Conservation (phyloP, 1,284 basidiomycete species). For the Ustilago bromivora region DNA sequence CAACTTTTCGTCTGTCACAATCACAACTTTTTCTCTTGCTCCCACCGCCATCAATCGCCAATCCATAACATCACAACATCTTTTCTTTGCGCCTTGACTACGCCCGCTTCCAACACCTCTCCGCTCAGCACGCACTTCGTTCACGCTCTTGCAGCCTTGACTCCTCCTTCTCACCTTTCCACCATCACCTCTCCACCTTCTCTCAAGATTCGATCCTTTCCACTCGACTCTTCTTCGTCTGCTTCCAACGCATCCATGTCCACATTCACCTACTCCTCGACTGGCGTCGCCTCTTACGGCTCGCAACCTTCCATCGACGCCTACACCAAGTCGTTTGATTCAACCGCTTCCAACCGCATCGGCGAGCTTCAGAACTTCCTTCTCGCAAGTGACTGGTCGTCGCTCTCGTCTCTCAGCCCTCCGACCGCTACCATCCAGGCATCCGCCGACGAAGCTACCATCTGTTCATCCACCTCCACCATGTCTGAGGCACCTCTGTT, state of each 20-base stretch:
- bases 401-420: constrained; percentile 41
- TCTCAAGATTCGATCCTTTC: not conserved
- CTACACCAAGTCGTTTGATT: constrained; percentile 25
- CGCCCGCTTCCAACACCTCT: constrained; percentile 16
- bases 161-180: constrained; percentile 7
- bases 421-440: constrained; percentile 12
- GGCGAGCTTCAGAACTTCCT: constrained; percentile 47
- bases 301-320: constrained; percentile 25
- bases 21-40: not conserved
- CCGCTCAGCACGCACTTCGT: not conserved
- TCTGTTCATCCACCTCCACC: constrained; percentile 12
- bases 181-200: constrained; percentile 6
- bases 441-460: constrained; percentile 8
- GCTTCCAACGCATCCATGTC: constrained; percentile 29
- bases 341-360: constrained; percentile 25
- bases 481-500: constrained; percentile 20
- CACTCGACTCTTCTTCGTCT: constrained; percentile 26
- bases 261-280: constrained; percentile 19
- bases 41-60: constrained; percentile 16
- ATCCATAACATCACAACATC: not conserved
- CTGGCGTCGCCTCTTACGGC: constrained; percentile 20
- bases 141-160: not conserved
- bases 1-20: not conserved
- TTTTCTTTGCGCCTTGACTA: constrained; percentile 10
- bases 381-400: constrained; percentile 44